Evolutionary conservation across 345 rosid genomes (phyloP).

Genomic region (Zanthoxylum bungeanum): DNA sequence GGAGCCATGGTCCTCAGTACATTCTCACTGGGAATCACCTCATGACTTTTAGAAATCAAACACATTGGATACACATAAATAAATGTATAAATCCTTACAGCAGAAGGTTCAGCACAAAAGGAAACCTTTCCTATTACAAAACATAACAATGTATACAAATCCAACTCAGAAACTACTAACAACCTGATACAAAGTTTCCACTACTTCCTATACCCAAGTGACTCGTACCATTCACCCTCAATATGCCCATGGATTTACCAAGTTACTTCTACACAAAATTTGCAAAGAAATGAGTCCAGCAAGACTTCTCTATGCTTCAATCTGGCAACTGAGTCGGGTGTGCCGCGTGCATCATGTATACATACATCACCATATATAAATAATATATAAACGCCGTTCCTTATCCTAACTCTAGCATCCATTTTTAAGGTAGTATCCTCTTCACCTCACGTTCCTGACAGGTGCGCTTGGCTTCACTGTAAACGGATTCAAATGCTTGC

Average conservation of each 20-base stretch:
- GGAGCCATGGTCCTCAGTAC: background rate
- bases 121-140: constrained; percentile 4
- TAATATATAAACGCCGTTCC: background rate
- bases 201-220: too few relatives aligned
- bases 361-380: constrained; percentile 5
- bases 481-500: constrained; percentile 82
- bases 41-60: background rate
- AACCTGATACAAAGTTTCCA: too few relatives aligned
- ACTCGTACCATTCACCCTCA: too few relatives aligned
- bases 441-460: constrained; percentile 48
- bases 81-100: background rate
- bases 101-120: background rate
- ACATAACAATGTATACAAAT: background rate
- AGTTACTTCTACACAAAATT: background rate
- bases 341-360: constrained; percentile 22
- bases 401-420: background rate
- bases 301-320: background rate
- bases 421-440: constrained; percentile 43
- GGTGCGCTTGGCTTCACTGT: constrained; percentile 57
- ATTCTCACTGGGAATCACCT: background rate
- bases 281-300: background rate
- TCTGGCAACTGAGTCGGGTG: constrained; percentile 13
- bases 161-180: constrained; percentile 17
- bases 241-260: background rate
- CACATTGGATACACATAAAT: too few relatives aligned